A percentile compares a stretch with the other conserved stretches of the same genome.
Conservation (phyloP, 208 protist species). For the Leishmania gerbilli region DNA sequence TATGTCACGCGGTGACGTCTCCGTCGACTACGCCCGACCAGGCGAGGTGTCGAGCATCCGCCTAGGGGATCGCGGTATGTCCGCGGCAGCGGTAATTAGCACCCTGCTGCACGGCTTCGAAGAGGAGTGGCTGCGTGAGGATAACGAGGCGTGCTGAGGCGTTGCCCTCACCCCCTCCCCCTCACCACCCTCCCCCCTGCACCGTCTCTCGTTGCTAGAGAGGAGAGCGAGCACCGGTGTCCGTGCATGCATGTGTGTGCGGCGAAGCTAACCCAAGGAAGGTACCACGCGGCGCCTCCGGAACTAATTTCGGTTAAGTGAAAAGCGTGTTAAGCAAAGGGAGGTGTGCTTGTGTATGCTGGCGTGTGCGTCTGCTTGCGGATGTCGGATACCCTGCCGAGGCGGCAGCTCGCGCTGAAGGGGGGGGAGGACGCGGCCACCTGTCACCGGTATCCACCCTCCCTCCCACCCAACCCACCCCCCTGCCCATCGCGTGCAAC, state of each 20-base stretch:
- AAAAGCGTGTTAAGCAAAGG: neutral
- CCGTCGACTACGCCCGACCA: conserved; percentile 62
- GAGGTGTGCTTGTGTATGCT: neutral
- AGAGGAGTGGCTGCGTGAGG: conserved; percentile 85
- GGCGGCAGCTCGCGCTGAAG: neutral
- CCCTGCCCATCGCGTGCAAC: neutral
- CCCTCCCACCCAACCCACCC: neutral
- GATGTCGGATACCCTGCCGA: neutral
- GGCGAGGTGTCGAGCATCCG: conserved; percentile 71
- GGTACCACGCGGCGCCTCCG: neutral
- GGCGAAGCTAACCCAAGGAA: too few relatives aligned
- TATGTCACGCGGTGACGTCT: conserved; percentile 85
- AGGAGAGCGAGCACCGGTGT: neutral
- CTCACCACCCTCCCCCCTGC: neutral
- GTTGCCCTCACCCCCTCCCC: neutral
- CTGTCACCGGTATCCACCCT: neutral
- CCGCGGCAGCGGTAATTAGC: conserved; percentile 77
- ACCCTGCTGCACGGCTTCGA: conserved; percentile 78
- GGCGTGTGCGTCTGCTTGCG: neutral
- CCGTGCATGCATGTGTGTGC: neutral
- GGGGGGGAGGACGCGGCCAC: neutral
- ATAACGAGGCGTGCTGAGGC: conserved; percentile 56
- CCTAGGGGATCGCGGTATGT: conserved; percentile 79
- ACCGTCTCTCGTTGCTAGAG: neutral
- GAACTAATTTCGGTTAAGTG: neutral